Conservation (phyloP, 768 basidiomycete genomes). For the Symmetrospora coprosmae region DNA sequence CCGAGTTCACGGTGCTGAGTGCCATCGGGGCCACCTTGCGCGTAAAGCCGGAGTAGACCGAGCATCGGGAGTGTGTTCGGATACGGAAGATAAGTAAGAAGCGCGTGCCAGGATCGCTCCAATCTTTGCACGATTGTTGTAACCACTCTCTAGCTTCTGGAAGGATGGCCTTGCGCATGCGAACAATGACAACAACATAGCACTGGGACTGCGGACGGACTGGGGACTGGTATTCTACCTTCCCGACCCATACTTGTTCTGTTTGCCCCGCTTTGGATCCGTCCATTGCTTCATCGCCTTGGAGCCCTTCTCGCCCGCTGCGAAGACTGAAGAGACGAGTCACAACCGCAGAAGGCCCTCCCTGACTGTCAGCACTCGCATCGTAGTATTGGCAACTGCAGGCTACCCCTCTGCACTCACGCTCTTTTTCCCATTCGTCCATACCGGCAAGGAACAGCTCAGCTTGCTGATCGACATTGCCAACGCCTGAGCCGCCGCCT, state of each 20-base stretch:
- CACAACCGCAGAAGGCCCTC: too few relatives aligned
- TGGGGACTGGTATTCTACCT: too few relatives aligned
- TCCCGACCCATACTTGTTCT: too few relatives aligned
- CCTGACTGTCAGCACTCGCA: neutral
- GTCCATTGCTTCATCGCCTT: constrained; percentile 30
- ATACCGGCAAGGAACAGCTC: constrained; percentile 31
- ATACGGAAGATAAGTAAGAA: too few relatives aligned
- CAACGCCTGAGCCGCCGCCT: constrained; percentile 20
- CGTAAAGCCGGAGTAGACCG: neutral
- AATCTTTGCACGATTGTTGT: too few relatives aligned
- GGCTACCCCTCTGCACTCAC: constrained; percentile 19
- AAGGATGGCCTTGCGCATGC: too few relatives aligned
- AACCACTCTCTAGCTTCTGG: too few relatives aligned
- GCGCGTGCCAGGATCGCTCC: too few relatives aligned
- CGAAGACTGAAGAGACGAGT: constrained; percentile 25
- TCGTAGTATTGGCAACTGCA: neutral
- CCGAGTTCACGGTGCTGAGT: neutral
- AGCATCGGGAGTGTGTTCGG: too few relatives aligned
- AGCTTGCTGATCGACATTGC: constrained; percentile 24
- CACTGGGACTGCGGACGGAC: too few relatives aligned
- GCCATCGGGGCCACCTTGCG: constrained; percentile 1
- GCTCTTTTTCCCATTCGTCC: constrained; percentile 34
- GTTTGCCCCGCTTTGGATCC: too few relatives aligned
- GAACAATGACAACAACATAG: too few relatives aligned
- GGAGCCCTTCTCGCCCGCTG: constrained; percentile 26